phyloP scores from a whole-genome alignment of 1,139 yeast species.

The Kurtzmaniella natalensis region DNA sequence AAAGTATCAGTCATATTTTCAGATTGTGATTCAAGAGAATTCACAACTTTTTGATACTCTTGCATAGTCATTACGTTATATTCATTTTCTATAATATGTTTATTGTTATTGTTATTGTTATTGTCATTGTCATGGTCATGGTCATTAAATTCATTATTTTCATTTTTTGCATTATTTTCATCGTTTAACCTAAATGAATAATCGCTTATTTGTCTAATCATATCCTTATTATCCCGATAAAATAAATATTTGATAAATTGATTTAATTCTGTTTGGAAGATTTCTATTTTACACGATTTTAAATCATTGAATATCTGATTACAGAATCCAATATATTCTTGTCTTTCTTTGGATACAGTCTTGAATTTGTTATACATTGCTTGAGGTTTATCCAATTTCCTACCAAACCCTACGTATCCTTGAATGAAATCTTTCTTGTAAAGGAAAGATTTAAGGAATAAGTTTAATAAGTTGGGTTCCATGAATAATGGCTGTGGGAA shows the following conservation, averaged over 20 bases:
- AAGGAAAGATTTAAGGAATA: conserved; percentile 4
- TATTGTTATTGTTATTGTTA: neutral
- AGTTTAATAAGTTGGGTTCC: conserved; percentile 2
- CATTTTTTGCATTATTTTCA: too few relatives aligned
- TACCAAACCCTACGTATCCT: conserved; percentile 4
- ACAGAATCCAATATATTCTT: conserved; percentile 1
- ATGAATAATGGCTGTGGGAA: conserved; percentile 5
- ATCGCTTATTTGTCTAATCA: conserved; percentile 1
- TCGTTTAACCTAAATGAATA: too few relatives aligned
- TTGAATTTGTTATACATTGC: neutral
- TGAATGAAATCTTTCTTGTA: conserved; percentile 4
- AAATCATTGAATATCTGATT: conserved; percentile 4
- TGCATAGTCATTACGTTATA: neutral
- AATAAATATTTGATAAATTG: conserved; percentile 3
- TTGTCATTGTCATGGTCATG: neutral
- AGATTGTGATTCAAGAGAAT: too few relatives aligned
- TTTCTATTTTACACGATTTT: conserved; percentile 2
- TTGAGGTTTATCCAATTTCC: neutral
- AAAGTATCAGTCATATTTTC: conserved; percentile 2
- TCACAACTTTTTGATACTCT: neutral
- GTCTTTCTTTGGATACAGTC: neutral
- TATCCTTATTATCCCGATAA: conserved; percentile 3
- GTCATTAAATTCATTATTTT: too few relatives aligned
- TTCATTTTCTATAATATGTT: neutral
- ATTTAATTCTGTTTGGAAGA: conserved; percentile 3